A percentile compares a stretch with the other conserved stretches of the same genome.
Evolutionary conservation across 2,329 filamentous ascomycete species (phyloP).

Genomic region (Orbilia javanica): DNA sequence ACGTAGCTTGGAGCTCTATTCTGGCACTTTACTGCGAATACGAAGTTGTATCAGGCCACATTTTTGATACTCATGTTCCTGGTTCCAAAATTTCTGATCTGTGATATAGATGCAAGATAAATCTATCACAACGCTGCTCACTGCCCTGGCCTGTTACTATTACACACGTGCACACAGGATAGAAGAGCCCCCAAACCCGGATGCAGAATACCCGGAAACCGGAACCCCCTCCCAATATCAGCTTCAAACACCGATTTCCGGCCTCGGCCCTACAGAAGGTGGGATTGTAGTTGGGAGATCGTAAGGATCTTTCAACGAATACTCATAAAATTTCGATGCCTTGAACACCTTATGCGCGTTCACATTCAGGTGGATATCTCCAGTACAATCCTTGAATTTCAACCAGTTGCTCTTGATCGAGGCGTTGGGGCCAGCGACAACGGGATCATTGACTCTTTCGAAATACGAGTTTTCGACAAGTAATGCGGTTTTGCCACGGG

Average conservation of each 20-base stretch:
- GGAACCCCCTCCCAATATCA: not conserved
- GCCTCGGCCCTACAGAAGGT: constrained; percentile 34
- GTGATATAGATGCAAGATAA: not conserved
- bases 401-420: constrained; percentile 59
- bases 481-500: constrained; percentile 60
- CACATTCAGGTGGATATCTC: constrained; percentile 45
- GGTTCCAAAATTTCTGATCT: constrained; percentile 23
- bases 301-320: constrained; percentile 44
- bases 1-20: not conserved
- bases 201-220: not conserved
- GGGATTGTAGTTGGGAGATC: constrained; percentile 42
- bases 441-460: constrained; percentile 60
- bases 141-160: not conserved
- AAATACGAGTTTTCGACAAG: constrained; percentile 61
- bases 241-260: constrained; percentile 39
- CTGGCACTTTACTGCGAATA: not conserved
- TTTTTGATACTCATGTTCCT: constrained; percentile 6
- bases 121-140: not conserved
- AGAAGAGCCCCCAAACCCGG: not conserved
- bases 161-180: too few relatives aligned
- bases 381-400: constrained; percentile 60
- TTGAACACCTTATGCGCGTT: constrained; percentile 42
- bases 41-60: constrained; percentile 16
- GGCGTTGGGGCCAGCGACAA: constrained; percentile 58
- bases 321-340: constrained; percentile 45